Percentiles rank a stretch among this genome's conserved stretches.
These are phyloP conservation scores for Bonia amplexicaulis DNA, from an alignment of 176 grass and related monocot species.

Conservation along the genomic window DNA sequence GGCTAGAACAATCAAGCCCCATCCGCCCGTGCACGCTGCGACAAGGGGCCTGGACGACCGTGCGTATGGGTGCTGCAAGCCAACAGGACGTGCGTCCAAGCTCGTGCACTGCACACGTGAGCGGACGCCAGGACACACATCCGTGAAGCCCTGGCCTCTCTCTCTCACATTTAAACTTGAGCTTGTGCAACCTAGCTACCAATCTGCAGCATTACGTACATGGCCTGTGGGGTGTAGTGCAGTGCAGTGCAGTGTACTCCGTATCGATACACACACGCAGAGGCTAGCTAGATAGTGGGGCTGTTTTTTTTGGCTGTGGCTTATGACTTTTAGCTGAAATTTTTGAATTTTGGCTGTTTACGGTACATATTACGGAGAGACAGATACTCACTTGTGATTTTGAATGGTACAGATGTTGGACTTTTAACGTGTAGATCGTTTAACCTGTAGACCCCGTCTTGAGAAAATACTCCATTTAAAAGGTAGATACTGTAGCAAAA, in stretches of 20 bases:
- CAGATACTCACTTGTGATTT: no score
- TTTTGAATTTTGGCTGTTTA: no score
- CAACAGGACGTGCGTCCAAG: constrained; percentile 43
- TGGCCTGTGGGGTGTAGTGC: constrained; percentile 27
- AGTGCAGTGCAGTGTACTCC: not conserved
- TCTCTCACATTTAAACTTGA: constrained; percentile 35
- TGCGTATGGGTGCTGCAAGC: constrained; percentile 28
- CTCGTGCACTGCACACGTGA: constrained; percentile 75
- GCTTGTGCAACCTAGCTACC: constrained; percentile 42
- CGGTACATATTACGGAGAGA: no score
- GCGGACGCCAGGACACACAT: constrained; percentile 38
- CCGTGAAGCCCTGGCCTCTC: constrained; percentile 69
- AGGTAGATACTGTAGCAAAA: no score
- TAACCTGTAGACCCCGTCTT: no score
- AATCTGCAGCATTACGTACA: constrained; percentile 35
- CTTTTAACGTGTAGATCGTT: no score
- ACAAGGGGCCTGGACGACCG: not conserved
- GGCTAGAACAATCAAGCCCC: constrained; percentile 24
- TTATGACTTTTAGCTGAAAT: no score
- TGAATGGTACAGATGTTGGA: no score
- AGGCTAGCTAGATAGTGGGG: not conserved
- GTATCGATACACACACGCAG: not conserved
- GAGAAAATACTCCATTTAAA: no score
- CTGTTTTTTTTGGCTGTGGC: no score
- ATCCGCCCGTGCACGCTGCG: not conserved